Base-by-base conservation (phyloP, 2,329 filamentous ascomycete species). In the Clarireedia monteithiana region DNA sequence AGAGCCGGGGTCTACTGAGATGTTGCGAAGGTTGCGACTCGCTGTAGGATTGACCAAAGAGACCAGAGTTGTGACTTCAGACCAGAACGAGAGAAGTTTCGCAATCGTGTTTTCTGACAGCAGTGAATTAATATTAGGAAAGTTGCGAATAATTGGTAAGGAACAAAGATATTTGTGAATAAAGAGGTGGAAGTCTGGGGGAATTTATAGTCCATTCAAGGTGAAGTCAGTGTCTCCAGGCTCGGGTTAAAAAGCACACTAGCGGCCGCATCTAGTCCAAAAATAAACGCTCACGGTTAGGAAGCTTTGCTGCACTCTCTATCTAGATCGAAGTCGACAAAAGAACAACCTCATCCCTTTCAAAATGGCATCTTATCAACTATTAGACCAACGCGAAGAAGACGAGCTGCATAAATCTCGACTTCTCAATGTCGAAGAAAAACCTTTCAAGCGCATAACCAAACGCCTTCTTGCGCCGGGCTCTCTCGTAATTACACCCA, bases 341-440 rank as follows among this genome's bases (percentile, higher is more conserved):
- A 42, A 42, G n/a, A 42, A 42, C 39, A n/a, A n/a, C 39, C 30
- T 34, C 30, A 34, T 12, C 30, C 10, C 10, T 34, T 34, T 12
- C 30, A 34, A 9, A 48, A 83, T 83, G 80, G 69, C 75, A 53
- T 73, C 69, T 3, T 91, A 85, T 76, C 77, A 80, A 46, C 75
- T 91, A 48, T 76, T 95, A 49, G 85, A 90, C 55, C 86, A 88
- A 63, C 78, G 80, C 61, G 86, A 90, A 62, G 87, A 91, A 73
- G 86, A 90, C 70, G 85, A 90, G 61, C 84, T 96, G 39, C 92
- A 96, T 75, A 92, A 91, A 67, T 81, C 81, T 30, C 89, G 92
- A 44, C 86, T 96, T 4, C 81, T 96, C 39, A 88, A 89, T 61
- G 86, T 96, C 59, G 92, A 97, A 75, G 89, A 95, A 68, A 91